Percentiles rank a stretch among this genome's conserved stretches.
These are phyloP conservation scores for Trichosporon faecale DNA, from an alignment of 1,284 basidiomycete species.

Conservation along the genomic window DNA sequence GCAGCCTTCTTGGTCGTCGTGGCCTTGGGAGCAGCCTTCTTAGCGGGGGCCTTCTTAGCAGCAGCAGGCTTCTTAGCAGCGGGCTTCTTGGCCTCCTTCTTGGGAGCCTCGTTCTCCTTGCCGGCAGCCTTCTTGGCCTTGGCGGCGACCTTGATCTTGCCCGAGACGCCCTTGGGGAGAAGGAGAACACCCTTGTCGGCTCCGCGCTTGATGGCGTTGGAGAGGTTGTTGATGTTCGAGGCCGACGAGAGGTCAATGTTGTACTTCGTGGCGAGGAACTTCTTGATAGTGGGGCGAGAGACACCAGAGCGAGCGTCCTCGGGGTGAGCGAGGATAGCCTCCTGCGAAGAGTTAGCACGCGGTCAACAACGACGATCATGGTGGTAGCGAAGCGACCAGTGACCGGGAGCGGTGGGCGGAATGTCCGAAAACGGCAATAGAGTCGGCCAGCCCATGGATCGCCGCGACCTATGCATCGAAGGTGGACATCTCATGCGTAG, in stretches of 20 bases:
- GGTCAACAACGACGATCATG: not conserved
- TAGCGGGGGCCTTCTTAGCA: constrained; percentile 25
- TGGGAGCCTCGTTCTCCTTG: constrained; percentile 57
- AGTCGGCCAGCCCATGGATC: not conserved
- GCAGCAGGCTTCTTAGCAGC: constrained; percentile 46
- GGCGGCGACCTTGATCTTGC: constrained; percentile 74
- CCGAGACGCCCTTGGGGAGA: constrained; percentile 78
- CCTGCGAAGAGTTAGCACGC: constrained; percentile 49
- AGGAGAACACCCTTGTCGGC: constrained; percentile 74
- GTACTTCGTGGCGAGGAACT: constrained; percentile 77
- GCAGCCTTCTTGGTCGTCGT: constrained; percentile 53
- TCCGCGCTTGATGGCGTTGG: constrained; percentile 74
- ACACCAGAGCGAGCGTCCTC: constrained; percentile 80
- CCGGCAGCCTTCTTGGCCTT: constrained; percentile 53
- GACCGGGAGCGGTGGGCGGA: constrained; percentile 14
- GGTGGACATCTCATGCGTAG: not conserved
- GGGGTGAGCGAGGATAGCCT: constrained; percentile 71
- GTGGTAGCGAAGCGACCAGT: not conserved
- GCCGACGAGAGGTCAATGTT: constrained; percentile 68
- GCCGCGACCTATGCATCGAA: constrained; percentile 6
- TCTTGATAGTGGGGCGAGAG: constrained; percentile 88
- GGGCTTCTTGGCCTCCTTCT: constrained; percentile 24
- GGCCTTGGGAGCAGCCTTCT: constrained; percentile 42
- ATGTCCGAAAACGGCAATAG: constrained; percentile 39
- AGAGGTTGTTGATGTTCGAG: constrained; percentile 74